Evolutionary conservation across 345 rosid species (phyloP), one percentile per base, ranked within the genome.

Genomic region (Chamaenerion angustifolium): DNA sequence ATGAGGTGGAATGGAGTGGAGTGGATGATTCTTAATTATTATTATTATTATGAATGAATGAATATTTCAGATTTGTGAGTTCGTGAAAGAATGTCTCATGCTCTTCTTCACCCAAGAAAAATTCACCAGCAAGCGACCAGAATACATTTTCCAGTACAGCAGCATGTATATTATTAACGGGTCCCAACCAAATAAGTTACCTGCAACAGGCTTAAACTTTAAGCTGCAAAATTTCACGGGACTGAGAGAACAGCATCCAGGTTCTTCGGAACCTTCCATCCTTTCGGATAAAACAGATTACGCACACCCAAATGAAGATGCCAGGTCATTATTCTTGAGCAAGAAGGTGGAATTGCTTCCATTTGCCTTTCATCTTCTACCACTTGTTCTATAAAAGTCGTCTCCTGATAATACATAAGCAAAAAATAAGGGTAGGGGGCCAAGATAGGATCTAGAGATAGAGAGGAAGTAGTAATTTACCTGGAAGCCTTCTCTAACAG

Each of bases 331-430:
- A 86, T 78, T 62, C 46, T 76, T 16, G 92, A 79, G 71, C 98
- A 90, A 51, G 73, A 71, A 47, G 68, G 50, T n/a, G 92, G 77
- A 55, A 60, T 61, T 44, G 81, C 86, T 76, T 90, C 88, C 94
- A 90, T 90, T 59, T 86, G 84, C 58, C 80, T 74, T 70, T 90
- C 98, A 73, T 90, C 95, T 68, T 77, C 92, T 43, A 86, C 82
- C 60, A 86, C 69, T 69, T 86, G 98, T 57, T 78, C 83, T 68
- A 90, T 83, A 73, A 90, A 90, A 37, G 92, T 74, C 14, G 94
- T 90, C 68, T 90, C 98, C 95, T 90, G 67, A 43, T 43, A 53
- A 43, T 21, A 21, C 43, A 25, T 55, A 43, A 45, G 13, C 13
- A 7, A 49, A 4, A n/a, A 16, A 15, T 16, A 46, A 8, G 13